A percentile compares a stretch with the other conserved stretches of the same genome.
phyloP scores from a whole-genome alignment of 768 basidiomycete species.

The Leccinum disarticulatum region DNA sequence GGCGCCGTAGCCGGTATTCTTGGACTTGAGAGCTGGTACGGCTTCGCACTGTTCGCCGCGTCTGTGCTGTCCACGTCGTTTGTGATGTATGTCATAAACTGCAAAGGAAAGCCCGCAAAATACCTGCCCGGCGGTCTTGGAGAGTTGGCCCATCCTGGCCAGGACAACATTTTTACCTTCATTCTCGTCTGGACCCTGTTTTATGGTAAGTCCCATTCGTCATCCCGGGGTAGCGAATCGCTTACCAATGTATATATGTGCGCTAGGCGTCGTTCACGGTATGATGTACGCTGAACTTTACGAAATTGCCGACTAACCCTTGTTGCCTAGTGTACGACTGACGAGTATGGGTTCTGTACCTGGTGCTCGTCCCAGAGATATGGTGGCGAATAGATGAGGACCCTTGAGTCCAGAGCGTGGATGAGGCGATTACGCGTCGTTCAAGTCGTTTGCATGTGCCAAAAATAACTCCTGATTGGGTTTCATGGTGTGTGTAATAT shows the following conservation, averaged over 20 bases:
- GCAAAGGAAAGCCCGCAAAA: conserved; percentile 60
- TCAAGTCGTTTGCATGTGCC: background rate
- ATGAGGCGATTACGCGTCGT: background rate
- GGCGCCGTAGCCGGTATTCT: conserved; percentile 88
- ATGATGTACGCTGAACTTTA: conserved; percentile 13
- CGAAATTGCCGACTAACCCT: conserved; percentile 14
- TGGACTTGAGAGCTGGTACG: conserved; percentile 81
- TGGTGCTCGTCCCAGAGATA: background rate
- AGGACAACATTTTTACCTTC: conserved; percentile 90
- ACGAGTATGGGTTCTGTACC: background rate
- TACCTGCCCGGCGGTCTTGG: conserved; percentile 62
- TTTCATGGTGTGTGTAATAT: background rate
- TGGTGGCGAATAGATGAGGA: background rate
- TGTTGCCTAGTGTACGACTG: conserved; percentile 41
- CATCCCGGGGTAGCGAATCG: background rate
- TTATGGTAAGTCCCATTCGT: conserved; percentile 60
- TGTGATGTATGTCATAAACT: conserved; percentile 68
- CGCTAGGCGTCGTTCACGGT: conserved; percentile 51
- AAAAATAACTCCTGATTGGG: background rate
- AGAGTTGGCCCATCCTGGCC: conserved; percentile 79
- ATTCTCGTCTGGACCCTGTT: conserved; percentile 93
- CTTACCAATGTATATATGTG: background rate
- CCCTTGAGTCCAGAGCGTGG: background rate
- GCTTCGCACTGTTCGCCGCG: conserved; percentile 74
- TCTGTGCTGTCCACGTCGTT: conserved; percentile 68